Evolutionary conservation across 768 basidiomycete genomes (phyloP), one percentile per base, ranked within the genome.

Genomic region (Boletus tomentosulus): DNA sequence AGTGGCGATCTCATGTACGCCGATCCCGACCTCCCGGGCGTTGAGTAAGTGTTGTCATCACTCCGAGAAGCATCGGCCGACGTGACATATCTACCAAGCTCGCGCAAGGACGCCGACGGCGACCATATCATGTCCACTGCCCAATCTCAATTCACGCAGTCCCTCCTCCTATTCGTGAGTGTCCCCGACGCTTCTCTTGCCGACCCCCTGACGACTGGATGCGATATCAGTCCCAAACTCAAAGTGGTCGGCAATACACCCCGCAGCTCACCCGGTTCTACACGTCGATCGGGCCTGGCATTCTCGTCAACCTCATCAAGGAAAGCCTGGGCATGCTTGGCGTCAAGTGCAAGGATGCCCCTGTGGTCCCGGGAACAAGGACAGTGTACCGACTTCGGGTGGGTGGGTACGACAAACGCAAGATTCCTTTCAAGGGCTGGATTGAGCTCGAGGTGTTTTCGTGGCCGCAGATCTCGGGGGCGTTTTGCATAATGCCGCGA

Each of bases 221-320:
- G 25, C 31, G 22, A 27, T 7, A 19, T 0, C 61, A 94, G 92
- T 89, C 90, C 0, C 88, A 94, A 78, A 92, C 90, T 0, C 88
- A 90, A 72, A 71, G 73, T 1, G 91, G 91, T 4, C 76, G 73
- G 27, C 80, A 84, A 11, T 91, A 92, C 61, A 84, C 76, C 2
- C 87, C 89, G 0, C 79, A 85, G 54, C 77, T 92, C 16, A 92
- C 92, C 1, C 85, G 91, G 0, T 93, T 94, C 76, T 93, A 91
- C 67, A 79, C 86, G 0, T 67, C 77, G 0, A 65, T 85, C 3
- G 73, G 75, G 0, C 87, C 87, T 0, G 68, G 71, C 0, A 69
- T 78, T 4, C 72, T 91, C 41, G 63, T 84, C 38, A 61, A 70
- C 4, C 74, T 85, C 51, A 69, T 92, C 47, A 74, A 80, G 50